These are phyloP conservation scores for Euphorbia schlechtendalii DNA, from an alignment of 441 rosid species.

Conservation along the genomic window DNA sequence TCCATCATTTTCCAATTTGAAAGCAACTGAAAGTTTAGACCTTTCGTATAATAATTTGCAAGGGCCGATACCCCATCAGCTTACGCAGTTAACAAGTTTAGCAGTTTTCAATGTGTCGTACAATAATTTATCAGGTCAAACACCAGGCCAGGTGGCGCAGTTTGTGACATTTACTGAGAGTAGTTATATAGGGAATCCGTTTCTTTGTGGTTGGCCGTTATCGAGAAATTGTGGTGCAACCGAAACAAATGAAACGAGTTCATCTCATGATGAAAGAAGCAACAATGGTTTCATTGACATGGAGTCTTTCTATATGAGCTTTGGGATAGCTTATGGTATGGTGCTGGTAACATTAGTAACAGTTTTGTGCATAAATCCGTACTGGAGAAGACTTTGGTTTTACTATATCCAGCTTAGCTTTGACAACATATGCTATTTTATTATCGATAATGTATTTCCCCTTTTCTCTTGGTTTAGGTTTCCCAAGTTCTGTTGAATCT, in stretches of 20 bases:
- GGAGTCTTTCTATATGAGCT: background rate
- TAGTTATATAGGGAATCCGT: background rate
- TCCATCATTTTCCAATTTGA: conserved; percentile 4
- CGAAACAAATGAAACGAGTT: background rate
- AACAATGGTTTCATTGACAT: background rate
- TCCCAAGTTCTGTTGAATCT: background rate
- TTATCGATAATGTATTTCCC: background rate
- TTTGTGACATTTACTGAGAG: conserved; percentile 18
- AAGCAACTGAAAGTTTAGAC: conserved; percentile 1
- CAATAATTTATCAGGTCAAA: conserved; percentile 26
- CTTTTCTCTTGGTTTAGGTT: background rate
- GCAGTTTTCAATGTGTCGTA: conserved; percentile 21
- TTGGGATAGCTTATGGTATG: background rate
- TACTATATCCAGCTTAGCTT: too few species aligned
- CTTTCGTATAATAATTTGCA: conserved; percentile 7
- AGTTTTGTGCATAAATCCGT: too few species aligned
- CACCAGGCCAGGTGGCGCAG: conserved; percentile 8
- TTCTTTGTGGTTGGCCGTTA: conserved; percentile 18
- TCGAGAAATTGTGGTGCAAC: background rate
- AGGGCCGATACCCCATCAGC: conserved; percentile 5
- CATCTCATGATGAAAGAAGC: too few species aligned
- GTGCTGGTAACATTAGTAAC: background rate
- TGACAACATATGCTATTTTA: background rate
- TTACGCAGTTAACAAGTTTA: background rate
- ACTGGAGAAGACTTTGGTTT: conserved; percentile 18